phyloP scores from a whole-genome alignment of 2,329 filamentous ascomycete species.

The Sclerotinia nivalis region DNA sequence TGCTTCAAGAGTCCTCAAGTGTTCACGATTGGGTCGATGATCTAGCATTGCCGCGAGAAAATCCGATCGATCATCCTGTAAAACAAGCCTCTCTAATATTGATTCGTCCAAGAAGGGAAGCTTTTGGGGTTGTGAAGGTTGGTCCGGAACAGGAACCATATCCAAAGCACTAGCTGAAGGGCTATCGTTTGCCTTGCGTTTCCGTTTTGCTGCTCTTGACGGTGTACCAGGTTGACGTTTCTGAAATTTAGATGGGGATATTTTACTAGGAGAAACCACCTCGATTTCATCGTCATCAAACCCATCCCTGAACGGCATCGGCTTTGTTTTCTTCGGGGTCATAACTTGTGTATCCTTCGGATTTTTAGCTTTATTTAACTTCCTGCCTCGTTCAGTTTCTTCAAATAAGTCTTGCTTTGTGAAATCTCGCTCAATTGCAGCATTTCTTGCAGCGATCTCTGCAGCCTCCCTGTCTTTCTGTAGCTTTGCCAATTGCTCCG shows the following conservation, averaged over 20 bases:
- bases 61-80: conserved; percentile 46
- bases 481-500: conserved; percentile 63
- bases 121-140: not conserved
- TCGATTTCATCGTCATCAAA: conserved; percentile 63
- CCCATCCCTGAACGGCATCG: conserved; percentile 67
- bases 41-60: conserved; percentile 42
- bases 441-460: conserved; percentile 63
- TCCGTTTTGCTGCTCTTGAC: conserved; percentile 64
- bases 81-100: conserved; percentile 44
- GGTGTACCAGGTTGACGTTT: conserved; percentile 54
- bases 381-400: conserved; percentile 47
- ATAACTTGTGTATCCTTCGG: conserved; percentile 49
- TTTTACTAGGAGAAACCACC: conserved; percentile 49
- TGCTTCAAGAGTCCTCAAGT: conserved; percentile 66
- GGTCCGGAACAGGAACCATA: conserved; percentile 34
- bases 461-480: conserved; percentile 64
- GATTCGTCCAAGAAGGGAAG: conserved; percentile 37
- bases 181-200: conserved; percentile 65
- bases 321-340: conserved; percentile 59
- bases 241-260: conserved; percentile 48
- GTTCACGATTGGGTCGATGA: conserved; percentile 45
- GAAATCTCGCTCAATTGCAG: conserved; percentile 71
- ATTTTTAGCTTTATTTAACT: conserved; percentile 48
- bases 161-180: conserved; percentile 58
- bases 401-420: conserved; percentile 70